Percentiles rank a stretch among this genome's conserved stretches.
Evolutionary conservation across 768 basidiomycete species (phyloP).

Genomic region (Panus rudis): DNA sequence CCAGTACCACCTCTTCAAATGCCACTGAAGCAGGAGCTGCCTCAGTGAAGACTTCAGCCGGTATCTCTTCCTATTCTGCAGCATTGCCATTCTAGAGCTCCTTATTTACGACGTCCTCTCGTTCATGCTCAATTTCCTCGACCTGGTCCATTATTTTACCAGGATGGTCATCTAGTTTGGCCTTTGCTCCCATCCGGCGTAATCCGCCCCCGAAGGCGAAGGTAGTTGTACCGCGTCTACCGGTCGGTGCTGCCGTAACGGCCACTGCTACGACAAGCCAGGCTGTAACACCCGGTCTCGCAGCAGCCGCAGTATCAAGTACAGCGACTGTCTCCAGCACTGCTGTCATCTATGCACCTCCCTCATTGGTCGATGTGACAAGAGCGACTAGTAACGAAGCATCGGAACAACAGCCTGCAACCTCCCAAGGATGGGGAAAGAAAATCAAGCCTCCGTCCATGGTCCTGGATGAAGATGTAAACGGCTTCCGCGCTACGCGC

Average conservation of each 20-base stretch:
- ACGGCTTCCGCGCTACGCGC: constrained; percentile 63
- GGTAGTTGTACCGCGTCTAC: constrained; percentile 41
- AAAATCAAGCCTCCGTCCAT: constrained; percentile 89
- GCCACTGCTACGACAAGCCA: constrained; percentile 15
- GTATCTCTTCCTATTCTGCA: constrained; percentile 43
- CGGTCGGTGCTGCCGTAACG: constrained; percentile 56
- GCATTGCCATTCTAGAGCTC: constrained; percentile 41
- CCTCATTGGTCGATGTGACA: constrained; percentile 39
- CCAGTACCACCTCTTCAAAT: constrained; percentile 14
- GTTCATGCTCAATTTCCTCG: constrained; percentile 18
- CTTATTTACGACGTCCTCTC: constrained; percentile 39
- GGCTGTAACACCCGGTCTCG: no score
- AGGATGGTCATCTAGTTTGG: constrained; percentile 89
- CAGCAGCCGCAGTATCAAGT: constrained; percentile 9
- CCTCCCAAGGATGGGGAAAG: constrained; percentile 70
- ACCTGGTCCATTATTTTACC: constrained; percentile 8
- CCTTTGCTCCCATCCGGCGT: constrained; percentile 79
- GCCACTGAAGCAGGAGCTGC: constrained; percentile 24
- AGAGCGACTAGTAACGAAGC: constrained; percentile 24
- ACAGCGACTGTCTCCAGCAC: constrained; percentile 38
- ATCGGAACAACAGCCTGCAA: constrained; percentile 31
- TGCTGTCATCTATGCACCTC: constrained; percentile 67
- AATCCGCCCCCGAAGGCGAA: constrained; percentile 52
- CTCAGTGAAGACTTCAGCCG: constrained; percentile 45
- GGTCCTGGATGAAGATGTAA: constrained; percentile 84